These are phyloP conservation scores for Apodospora peruviana DNA, from an alignment of 495 filamentous ascomycete species.

Conservation along the genomic window DNA sequence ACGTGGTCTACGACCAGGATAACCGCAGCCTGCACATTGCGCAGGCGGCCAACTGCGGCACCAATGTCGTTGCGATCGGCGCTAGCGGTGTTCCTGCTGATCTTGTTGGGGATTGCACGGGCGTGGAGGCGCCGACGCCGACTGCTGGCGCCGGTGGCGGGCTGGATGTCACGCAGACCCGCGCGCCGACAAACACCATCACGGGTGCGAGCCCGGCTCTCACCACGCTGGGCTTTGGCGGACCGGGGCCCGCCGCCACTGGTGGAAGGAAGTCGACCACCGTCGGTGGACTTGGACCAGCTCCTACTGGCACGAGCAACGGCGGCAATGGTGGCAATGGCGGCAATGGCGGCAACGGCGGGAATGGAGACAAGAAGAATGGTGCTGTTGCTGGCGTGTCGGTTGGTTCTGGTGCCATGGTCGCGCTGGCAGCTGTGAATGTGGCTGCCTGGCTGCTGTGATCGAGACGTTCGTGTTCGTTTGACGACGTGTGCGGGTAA, in stretches of 20 bases:
- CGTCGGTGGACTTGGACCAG: not conserved
- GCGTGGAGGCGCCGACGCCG: not conserved
- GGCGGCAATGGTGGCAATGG: not conserved
- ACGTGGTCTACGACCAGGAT: constrained; percentile 32
- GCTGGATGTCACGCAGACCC: constrained; percentile 5
- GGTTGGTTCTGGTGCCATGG: not conserved
- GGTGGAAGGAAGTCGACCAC: not conserved
- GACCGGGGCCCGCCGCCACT: constrained; percentile 10
- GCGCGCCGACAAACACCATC: constrained; percentile 7
- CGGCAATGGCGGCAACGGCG: not conserved
- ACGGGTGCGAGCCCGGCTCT: constrained; percentile 3
- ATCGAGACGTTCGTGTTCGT: not conserved
- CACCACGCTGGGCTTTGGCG: not conserved
- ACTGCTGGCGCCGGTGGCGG: no score
- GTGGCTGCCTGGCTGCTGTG: not conserved
- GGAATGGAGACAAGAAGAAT: not conserved
- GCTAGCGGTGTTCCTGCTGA: constrained; percentile 11
- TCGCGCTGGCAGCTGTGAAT: not conserved
- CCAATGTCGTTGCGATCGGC: constrained; percentile 20
- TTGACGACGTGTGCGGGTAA: not conserved
- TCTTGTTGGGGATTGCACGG: constrained; percentile 5
- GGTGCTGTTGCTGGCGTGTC: not conserved
- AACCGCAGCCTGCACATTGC: constrained; percentile 29
- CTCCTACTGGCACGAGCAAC: no score
- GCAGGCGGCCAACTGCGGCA: constrained; percentile 29